Base-by-base conservation (phyloP, 179 eudicot genomes). In the Sideroxylon spinosum region DNA sequence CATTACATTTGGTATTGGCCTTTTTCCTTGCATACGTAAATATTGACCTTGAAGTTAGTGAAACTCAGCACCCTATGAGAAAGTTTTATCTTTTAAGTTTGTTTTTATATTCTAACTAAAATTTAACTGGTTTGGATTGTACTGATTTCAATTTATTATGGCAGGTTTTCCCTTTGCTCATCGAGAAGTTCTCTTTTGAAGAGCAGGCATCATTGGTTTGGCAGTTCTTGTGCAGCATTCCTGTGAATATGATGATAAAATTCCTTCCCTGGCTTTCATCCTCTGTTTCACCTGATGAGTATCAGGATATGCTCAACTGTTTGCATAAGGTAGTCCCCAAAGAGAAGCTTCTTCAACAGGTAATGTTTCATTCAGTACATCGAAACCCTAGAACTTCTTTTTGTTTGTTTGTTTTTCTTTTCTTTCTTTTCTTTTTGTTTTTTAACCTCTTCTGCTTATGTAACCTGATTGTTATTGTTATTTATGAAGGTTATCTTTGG, bases 201-300 rank as follows among this genome's bases (percentile, higher is more conserved):
- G 98, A 94, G 88, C 98, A 94, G 75, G 97, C 97, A 67, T 90
- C 96, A 62, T 79, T 94, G 71, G 94, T 92, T 2, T 94, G 98
- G 97, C 94, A 89, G 79, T 94, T 94, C 82, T 85, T 94, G 81
- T 94, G 98, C 86, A 92, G 97, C 84, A 94, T 94, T 82, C 97
- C 98, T 78, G 96, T 91, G 63, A 90, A 89, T 86, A 92, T 94
- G 97, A 91, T 94, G 97, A 90, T 86, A 72, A 93, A 94, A 80
- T 94, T 94, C 84, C 92, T 94, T 68, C 98, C 98, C 26, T 94
- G 98, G 98, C 92, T 94, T 80, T 90, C 94, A 25, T 90, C 93
- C 68, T 94, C 91, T 60, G 88, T 94, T 63, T 92, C 96, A 57
- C 25, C 79, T 71, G 98, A 89, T 74, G 98, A 94, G 76, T 87